phyloP scores from a whole-genome alignment of 768 basidiomycete species.

The Russula sp. region DNA sequence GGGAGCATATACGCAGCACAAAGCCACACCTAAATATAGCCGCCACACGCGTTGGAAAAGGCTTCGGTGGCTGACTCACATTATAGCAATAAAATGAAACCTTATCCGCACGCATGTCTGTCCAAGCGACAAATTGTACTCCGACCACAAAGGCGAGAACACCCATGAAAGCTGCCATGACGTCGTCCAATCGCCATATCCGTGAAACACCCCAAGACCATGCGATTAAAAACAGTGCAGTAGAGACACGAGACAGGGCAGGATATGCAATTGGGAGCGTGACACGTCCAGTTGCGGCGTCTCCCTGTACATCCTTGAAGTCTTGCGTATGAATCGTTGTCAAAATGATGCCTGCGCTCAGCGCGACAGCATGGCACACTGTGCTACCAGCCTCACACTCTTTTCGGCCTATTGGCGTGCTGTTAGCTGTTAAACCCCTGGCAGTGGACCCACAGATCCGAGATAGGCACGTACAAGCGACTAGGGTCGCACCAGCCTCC shows the following conservation, averaged over 20 bases:
- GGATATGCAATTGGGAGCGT: conserved; percentile 45
- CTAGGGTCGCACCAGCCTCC: conserved; percentile 35
- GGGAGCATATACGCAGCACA: conserved; percentile 20
- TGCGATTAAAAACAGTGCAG: conserved; percentile 32
- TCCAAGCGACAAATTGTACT: conserved; percentile 11
- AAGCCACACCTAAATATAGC: conserved; percentile 19
- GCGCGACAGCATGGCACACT: conserved; percentile 30
- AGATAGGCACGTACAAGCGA: conserved; percentile 30
- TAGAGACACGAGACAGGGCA: conserved; percentile 28
- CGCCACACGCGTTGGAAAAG: neutral
- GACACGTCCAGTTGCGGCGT: conserved; percentile 34
- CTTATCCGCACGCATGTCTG: conserved; percentile 17
- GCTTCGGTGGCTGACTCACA: conserved; percentile 4
- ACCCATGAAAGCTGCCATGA: conserved; percentile 29
- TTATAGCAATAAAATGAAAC: conserved; percentile 26
- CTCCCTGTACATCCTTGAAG: conserved; percentile 42
- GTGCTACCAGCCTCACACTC: conserved; percentile 27
- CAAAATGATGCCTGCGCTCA: conserved; percentile 36
- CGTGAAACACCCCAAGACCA: conserved; percentile 36
- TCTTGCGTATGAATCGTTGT: conserved; percentile 48
- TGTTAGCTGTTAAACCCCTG: neutral
- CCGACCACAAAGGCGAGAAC: conserved; percentile 33
- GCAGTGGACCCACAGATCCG: too few species aligned
- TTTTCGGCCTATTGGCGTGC: neutral
- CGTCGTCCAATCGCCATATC: conserved; percentile 34